Percentiles rank a stretch among this genome's conserved stretches.
Conservation (phyloP, 2,329 filamentous ascomycete genomes). For the Nothophaeocryptopus gaeumannii region DNA sequence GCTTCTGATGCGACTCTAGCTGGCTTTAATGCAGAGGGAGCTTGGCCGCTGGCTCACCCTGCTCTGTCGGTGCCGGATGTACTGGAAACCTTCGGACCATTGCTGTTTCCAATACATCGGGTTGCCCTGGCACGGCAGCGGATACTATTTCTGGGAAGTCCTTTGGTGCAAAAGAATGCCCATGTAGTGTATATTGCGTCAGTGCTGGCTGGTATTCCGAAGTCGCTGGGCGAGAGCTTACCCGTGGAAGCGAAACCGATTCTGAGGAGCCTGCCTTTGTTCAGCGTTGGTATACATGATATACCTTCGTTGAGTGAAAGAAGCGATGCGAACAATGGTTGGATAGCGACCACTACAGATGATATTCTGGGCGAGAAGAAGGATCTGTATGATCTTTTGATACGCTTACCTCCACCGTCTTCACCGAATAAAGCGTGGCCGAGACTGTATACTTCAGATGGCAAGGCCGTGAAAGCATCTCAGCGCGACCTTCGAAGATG, state of each 20-base stretch:
- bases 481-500: constrained; percentile 86
- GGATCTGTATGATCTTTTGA: constrained; percentile 82
- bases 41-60: constrained; percentile 70
- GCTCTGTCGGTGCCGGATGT: constrained; percentile 77
- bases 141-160: constrained; percentile 80
- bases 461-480: constrained; percentile 72
- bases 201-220: constrained; percentile 84
- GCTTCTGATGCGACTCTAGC: constrained; percentile 43
- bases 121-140: constrained; percentile 82
- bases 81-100: constrained; percentile 79
- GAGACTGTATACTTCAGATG: constrained; percentile 67
- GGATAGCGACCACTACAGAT: constrained; percentile 95
- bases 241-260: constrained; percentile 53
- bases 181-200: constrained; percentile 91
- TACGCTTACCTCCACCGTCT: constrained; percentile 55
- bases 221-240: constrained; percentile 68
- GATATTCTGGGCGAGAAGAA: constrained; percentile 85
- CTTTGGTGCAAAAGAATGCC: constrained; percentile 80
- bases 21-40: constrained; percentile 60
- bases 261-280: constrained; percentile 72
- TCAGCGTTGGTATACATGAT: constrained; percentile 89
- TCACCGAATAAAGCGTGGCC: constrained; percentile 50
- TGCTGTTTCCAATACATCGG: constrained; percentile 87
- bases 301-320: constrained; percentile 72
- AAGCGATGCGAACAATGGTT: constrained; percentile 55